Conservation (phyloP, 345 rosid species). For the Barbarea vulgaris region DNA sequence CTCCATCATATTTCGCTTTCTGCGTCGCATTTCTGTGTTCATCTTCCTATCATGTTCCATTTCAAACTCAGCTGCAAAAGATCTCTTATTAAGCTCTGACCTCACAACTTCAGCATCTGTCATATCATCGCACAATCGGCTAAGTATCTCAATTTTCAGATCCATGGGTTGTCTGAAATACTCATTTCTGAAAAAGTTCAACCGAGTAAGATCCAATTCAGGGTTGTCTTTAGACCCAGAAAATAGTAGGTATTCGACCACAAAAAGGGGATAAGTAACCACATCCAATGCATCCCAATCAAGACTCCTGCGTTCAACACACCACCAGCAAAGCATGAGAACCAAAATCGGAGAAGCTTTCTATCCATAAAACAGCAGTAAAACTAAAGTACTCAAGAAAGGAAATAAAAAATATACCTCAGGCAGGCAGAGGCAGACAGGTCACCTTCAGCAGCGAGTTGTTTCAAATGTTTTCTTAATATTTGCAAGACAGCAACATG, state of each 20-base stretch:
- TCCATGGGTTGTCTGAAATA: constrained; percentile 70
- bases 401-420: constrained; percentile 57
- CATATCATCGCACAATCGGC: constrained; percentile 79
- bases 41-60: constrained; percentile 61
- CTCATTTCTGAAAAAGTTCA: constrained; percentile 63
- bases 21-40: constrained; percentile 54
- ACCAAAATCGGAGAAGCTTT: constrained; percentile 25
- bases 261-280: constrained; percentile 84
- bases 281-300: constrained; percentile 82
- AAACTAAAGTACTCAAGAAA: constrained; percentile 16
- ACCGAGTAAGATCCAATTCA: constrained; percentile 56
- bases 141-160: constrained; percentile 72
- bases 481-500: constrained; percentile 81
- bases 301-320: constrained; percentile 74
- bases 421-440: constrained; percentile 80
- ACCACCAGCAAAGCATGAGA: constrained; percentile 36
- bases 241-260: constrained; percentile 75
- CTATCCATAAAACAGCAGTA: constrained; percentile 14
- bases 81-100: constrained; percentile 74
- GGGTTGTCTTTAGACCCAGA: constrained; percentile 57
- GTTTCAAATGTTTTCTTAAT: constrained; percentile 74
- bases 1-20: constrained; percentile 53
- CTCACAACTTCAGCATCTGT: constrained; percentile 73
- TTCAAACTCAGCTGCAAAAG: constrained; percentile 64
- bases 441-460: constrained; percentile 76